Conservation (phyloP, 2,329 filamentous ascomycete genomes). For the Beauveria varroae region DNA sequence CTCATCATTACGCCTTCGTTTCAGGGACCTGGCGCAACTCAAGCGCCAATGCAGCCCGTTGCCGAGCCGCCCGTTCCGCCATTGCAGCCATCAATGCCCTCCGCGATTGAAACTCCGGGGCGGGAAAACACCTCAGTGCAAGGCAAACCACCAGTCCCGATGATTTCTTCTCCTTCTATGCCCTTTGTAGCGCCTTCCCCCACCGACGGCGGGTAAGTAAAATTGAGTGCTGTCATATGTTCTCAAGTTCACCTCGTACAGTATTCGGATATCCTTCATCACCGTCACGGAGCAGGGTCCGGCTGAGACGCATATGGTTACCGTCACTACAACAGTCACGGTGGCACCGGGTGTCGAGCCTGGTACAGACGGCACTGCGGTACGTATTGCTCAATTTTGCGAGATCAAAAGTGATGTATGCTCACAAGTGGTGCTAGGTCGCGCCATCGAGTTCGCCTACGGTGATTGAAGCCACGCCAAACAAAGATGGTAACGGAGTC, state of each 20-base stretch:
- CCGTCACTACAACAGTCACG: neutral
- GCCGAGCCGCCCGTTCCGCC: neutral
- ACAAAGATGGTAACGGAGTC: conserved; percentile 19
- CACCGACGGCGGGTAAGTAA: neutral
- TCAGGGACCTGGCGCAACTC: neutral
- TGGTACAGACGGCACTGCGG: too few species aligned
- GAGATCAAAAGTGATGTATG: too few species aligned
- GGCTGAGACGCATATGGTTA: neutral
- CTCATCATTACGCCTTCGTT: neutral
- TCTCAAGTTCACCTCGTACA: neutral
- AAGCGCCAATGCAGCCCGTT: neutral
- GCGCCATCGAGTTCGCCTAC: neutral
- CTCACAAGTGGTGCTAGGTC: neutral
- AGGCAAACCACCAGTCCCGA: too few species aligned
- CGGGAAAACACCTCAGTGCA: too few species aligned
- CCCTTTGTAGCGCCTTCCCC: neutral
- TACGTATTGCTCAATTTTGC: too few species aligned
- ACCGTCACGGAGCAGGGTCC: neutral
- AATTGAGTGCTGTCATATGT: neutral
- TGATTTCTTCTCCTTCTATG: too few species aligned
- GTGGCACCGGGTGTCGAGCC: neutral
- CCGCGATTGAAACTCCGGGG: too few species aligned
- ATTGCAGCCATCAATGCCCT: neutral
- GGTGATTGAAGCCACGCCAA: conserved; percentile 10
- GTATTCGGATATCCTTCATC: neutral